phyloP scores from a whole-genome alignment of 1,284 basidiomycete species.

The Phlebopus sp. region DNA sequence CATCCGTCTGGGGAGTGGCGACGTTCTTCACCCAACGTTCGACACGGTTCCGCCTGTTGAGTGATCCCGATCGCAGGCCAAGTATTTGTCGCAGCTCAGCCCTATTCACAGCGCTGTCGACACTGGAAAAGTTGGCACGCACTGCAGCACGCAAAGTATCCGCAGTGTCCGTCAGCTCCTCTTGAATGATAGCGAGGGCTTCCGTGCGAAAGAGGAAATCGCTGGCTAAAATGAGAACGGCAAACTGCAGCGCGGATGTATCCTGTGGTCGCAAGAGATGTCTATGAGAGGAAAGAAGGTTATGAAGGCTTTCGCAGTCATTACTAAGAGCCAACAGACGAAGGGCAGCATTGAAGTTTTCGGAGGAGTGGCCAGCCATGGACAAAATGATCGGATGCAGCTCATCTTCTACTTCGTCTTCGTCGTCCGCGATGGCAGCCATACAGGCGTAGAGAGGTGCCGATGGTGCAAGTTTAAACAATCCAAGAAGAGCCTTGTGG shows the following conservation, averaged over 20 bases:
- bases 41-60: conserved; percentile 43
- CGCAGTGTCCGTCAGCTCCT: conserved; percentile 48
- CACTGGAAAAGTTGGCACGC: conserved; percentile 43
- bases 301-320: conserved; percentile 34
- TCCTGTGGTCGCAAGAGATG: conserved; percentile 61
- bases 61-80: conserved; percentile 36
- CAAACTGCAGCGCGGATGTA: conserved; percentile 41
- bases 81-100: conserved; percentile 45
- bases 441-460: conserved; percentile 44
- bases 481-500: conserved; percentile 36
- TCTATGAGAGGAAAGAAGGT: conserved; percentile 43
- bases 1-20: conserved; percentile 37
- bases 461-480: conserved; percentile 51
- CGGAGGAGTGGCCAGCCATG: conserved; percentile 46
- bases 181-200: conserved; percentile 45
- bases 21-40: conserved; percentile 53
- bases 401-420: conserved; percentile 26
- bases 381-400: conserved; percentile 38
- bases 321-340: conserved; percentile 44
- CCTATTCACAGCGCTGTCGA: conserved; percentile 40
- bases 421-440: conserved; percentile 35
- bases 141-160: conserved; percentile 42
- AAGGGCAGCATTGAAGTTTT: conserved; percentile 52
- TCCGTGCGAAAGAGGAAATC: conserved; percentile 29
- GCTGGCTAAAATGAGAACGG: conserved; percentile 39